Evolutionary conservation across 2,329 filamentous ascomycete species (phyloP).

Genomic region (Sporothrix humicola): DNA sequence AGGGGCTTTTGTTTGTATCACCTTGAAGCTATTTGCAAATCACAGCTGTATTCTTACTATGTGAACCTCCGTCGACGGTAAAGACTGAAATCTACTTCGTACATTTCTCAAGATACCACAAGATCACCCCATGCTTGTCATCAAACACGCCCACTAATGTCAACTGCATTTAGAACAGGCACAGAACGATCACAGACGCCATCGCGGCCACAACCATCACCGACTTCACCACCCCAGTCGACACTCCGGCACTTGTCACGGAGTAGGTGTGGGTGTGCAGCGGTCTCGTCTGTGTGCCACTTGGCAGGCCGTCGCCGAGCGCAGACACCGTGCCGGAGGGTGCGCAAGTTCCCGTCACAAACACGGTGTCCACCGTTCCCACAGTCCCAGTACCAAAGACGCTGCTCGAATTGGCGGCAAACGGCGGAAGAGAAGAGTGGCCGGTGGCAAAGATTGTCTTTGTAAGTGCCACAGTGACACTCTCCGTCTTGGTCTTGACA

Average conservation of each 20-base stretch:
- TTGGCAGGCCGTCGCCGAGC: neutral
- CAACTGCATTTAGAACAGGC: neutral
- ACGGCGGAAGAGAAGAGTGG: neutral
- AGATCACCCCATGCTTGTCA: neutral
- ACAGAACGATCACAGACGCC: neutral
- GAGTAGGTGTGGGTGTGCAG: slow-evolving; percentile 4
- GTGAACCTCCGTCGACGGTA: no score
- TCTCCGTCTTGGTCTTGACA: slow-evolving; percentile 2
- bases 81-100: neutral
- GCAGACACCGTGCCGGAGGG: slow-evolving; percentile 1
- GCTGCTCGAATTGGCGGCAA: neutral
- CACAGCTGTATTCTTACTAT: no score
- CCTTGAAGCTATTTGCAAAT: no score
- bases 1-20: no score
- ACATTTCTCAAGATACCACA: neutral
- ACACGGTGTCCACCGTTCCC: neutral
- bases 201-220: no score
- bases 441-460: neutral
- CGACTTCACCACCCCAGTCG: neutral
- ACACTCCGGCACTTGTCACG: neutral
- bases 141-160: neutral
- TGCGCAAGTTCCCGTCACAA: neutral
- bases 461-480: neutral
- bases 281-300: neutral
- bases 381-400: neutral